Conservation (phyloP, 1,284 basidiomycete species). For the Tausonia pullulans region DNA sequence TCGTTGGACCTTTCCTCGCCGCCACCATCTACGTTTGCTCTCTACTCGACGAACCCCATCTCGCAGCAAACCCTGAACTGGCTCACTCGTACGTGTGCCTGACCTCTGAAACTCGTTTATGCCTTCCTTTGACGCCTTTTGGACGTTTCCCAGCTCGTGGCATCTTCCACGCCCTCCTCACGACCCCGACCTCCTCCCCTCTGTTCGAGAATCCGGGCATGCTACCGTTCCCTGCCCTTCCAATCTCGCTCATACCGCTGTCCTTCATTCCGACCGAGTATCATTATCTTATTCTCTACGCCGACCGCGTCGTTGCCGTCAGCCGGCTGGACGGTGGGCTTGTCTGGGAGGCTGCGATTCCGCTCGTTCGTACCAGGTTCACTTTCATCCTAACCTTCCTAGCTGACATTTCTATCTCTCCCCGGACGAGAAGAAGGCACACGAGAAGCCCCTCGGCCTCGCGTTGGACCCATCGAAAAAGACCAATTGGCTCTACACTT, state of each 20-base stretch:
- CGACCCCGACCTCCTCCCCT: conserved; percentile 50
- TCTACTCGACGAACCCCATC: no score
- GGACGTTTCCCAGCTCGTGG: background rate
- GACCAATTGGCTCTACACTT: conserved; percentile 93
- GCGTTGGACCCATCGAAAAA: conserved; percentile 70
- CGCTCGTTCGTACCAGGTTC: conserved; percentile 47
- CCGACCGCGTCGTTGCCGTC: conserved; percentile 64
- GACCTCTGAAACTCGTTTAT: no score
- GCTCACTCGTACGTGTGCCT: conserved; percentile 57
- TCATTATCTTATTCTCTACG: conserved; percentile 80
- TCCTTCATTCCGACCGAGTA: conserved; percentile 73
- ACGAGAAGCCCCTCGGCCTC: conserved; percentile 60
- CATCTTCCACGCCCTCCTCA: conserved; percentile 16
- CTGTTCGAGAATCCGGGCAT: conserved; percentile 38
- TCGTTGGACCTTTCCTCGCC: no score
- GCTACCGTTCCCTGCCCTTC: conserved; percentile 22
- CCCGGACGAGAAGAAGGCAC: conserved; percentile 46
- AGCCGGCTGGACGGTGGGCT: conserved; percentile 69
- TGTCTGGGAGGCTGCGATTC: conserved; percentile 71
- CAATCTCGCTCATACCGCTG: conserved; percentile 40
- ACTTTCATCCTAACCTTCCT: background rate
- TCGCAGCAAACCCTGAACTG: conserved; percentile 36
- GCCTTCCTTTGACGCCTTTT: no score
- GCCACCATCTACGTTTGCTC: no score
- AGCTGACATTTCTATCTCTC: background rate